Evolutionary conservation across 2,329 filamentous ascomycete species (phyloP).

Genomic region (Verticillium zaregamsianum): DNA sequence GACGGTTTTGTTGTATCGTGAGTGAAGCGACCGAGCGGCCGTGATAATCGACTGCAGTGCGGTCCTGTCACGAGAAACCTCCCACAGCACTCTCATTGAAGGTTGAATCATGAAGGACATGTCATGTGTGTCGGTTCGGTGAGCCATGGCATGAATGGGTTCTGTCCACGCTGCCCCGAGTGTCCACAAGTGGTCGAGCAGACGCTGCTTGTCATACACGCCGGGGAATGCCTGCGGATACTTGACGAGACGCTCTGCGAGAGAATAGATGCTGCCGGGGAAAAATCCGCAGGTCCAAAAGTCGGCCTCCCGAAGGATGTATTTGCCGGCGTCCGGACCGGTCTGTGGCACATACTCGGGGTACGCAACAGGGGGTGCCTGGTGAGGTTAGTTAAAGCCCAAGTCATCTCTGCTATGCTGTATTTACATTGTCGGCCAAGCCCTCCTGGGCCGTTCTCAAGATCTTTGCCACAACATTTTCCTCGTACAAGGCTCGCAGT

Average conservation of each 20-base stretch:
- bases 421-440: conserved; percentile 11
- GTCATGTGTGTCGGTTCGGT: conserved; percentile 47
- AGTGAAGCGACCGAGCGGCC: conserved; percentile 38
- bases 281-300: conserved; percentile 36
- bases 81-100: conserved; percentile 42
- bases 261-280: conserved; percentile 28
- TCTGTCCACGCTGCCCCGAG: conserved; percentile 27
- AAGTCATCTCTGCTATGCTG: not conserved
- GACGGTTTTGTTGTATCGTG: conserved; percentile 35
- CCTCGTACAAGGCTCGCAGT: conserved; percentile 7
- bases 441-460: conserved; percentile 10
- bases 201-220: not conserved
- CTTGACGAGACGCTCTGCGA: conserved; percentile 26
- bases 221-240: conserved; percentile 20
- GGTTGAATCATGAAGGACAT: conserved; percentile 51
- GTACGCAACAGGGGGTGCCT: conserved; percentile 13
- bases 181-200: conserved; percentile 12
- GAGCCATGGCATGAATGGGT: conserved; percentile 28
- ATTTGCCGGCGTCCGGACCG: conserved; percentile 11
- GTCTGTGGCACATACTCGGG: conserved; percentile 16
- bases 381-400: not conserved
- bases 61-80: conserved; percentile 32
- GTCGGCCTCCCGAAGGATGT: conserved; percentile 9
- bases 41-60: conserved; percentile 35
- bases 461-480: conserved; percentile 16